Evolutionary conservation across 352 stramenopile species (phyloP).

Genomic region (Globisporangium takayamanum): DNA sequence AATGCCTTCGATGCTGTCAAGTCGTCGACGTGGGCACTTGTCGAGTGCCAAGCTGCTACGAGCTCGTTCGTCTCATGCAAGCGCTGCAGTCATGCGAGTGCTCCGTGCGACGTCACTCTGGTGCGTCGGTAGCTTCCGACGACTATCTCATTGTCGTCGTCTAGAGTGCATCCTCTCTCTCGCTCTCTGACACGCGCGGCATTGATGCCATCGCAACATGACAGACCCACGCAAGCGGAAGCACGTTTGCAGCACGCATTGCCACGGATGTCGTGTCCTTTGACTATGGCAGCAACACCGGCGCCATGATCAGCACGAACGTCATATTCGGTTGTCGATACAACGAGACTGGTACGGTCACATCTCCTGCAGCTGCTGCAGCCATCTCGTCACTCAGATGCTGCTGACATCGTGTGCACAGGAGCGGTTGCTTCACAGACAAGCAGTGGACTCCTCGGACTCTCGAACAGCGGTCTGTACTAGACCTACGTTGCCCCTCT

Average conservation of each 20-base stretch:
- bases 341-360: conserved; percentile 36
- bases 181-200: too few relatives aligned
- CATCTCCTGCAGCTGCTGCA: not conserved
- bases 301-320: conserved; percentile 49
- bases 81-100: conserved; percentile 21
- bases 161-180: too few relatives aligned
- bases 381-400: not conserved
- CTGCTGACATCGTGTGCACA: not conserved
- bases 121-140: conserved; percentile 6
- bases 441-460: conserved; percentile 72
- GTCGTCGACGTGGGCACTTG: conserved; percentile 62
- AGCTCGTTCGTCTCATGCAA: conserved; percentile 47
- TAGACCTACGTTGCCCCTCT: not conserved
- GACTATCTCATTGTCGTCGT: not conserved
- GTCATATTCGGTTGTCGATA: conserved; percentile 79
- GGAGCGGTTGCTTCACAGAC: conserved; percentile 61
- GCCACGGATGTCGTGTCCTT: conserved; percentile 75
- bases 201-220: not conserved
- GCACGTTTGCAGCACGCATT: conserved; percentile 64
- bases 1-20: conserved; percentile 53
- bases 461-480: conserved; percentile 44
- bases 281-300: conserved; percentile 36
- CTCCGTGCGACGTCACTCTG: conserved; percentile 56
- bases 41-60: conserved; percentile 34
- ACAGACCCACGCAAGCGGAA: conserved; percentile 74